A percentile compares a stretch with the other conserved stretches of the same genome.
Evolutionary conservation across 2,329 filamentous ascomycete species (phyloP).

Genomic region (Alternaria rosae): DNA sequence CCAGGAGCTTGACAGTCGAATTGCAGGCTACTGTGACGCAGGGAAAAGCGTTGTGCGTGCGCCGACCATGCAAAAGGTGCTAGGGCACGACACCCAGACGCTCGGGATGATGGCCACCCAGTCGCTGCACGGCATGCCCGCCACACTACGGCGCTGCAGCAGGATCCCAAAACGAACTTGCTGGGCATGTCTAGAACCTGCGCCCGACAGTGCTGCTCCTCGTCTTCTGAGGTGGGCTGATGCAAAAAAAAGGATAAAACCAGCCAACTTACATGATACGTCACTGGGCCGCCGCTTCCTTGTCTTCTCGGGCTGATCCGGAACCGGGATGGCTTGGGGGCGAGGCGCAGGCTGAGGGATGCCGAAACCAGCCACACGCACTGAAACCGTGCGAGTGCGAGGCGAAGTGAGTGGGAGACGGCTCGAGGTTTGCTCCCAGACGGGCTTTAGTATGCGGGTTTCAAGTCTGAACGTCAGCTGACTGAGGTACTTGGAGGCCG

Average conservation of each 20-base stretch:
- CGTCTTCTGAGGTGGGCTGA: conserved; percentile 13
- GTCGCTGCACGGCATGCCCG: conserved; percentile 15
- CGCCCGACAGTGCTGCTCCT: conserved; percentile 3
- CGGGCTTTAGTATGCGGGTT: not conserved
- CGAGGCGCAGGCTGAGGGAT: conserved; percentile 8
- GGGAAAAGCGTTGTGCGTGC: conserved; percentile 17
- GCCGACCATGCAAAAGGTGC: conserved; percentile 17
- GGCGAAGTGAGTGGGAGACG: conserved; percentile 1
- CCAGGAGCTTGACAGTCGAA: conserved; percentile 1
- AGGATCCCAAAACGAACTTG: conserved; percentile 6
- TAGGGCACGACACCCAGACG: conserved; percentile 21
- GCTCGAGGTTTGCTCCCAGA: not conserved
- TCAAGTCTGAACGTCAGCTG: conserved; percentile 1
- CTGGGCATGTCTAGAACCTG: conserved; percentile 18
- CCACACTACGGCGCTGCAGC: conserved; percentile 13
- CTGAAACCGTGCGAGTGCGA: conserved; percentile 10
- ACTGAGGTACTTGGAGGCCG: not conserved
- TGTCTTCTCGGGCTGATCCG: conserved; percentile 19
- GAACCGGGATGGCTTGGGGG: conserved; percentile 9
- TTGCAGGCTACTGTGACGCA: conserved; percentile 2
- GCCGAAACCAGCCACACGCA: conserved; percentile 14
- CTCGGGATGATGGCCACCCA: conserved; percentile 24
- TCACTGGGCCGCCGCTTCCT: conserved; percentile 16
- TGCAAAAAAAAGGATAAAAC: conserved; percentile 2
- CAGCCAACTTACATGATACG: conserved; percentile 20